Evolutionary conservation across 169 alveolate species (phyloP), one percentile per base, ranked within the genome.

Genomic region (Eimeria necatrix): DNA sequence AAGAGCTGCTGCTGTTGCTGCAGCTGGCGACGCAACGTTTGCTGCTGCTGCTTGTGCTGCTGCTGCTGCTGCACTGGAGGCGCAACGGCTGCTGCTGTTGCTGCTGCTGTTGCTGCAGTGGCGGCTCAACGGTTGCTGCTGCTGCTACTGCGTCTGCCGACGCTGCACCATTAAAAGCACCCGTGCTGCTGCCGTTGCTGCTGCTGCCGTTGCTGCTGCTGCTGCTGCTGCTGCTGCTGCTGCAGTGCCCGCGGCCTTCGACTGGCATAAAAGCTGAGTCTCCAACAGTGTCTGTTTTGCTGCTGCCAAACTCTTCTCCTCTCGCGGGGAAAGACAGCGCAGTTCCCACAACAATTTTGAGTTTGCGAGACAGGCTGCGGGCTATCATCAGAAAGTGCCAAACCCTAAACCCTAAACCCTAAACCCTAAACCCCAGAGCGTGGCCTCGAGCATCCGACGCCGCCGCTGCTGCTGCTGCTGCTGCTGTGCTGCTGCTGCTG

Each of bases 271-370:
- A 56, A 14, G 64, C 64, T 14, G 64, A 56, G 14, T 56, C 64
- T 14, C 64, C 64, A 9, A 56, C 64, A 56, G 64, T 56, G 64
- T 56, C 64, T 56, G 64, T 56, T 14, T 56, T 56, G 64, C 64
- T 56, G 14, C 14, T 56, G 64, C 64, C 64, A 14, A 56, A 56
- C 64, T 8, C 20, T 14, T 56, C 64, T 56, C 64, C 64, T 14
- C 64, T 56, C 64, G 64, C 64, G 14, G 64, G 64, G 64, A 56
- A 56, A 56, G 64, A 56, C 64, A 56, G 64, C 64, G 64, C 46
- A 18, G 78, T 6, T 8, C 41, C 78, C 41, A 68, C 78, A n/a
- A 68, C 78, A 8, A 10, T n/a, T n/a, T n/a, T 68, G 41, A 6
- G 18, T n/a, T 6, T 16, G 20, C 20, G 78, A n/a, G 78, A 68